Evolutionary conservation across 441 rosid genomes (phyloP), one percentile per base, ranked within the genome.

Genomic region (Populus hybrid): DNA sequence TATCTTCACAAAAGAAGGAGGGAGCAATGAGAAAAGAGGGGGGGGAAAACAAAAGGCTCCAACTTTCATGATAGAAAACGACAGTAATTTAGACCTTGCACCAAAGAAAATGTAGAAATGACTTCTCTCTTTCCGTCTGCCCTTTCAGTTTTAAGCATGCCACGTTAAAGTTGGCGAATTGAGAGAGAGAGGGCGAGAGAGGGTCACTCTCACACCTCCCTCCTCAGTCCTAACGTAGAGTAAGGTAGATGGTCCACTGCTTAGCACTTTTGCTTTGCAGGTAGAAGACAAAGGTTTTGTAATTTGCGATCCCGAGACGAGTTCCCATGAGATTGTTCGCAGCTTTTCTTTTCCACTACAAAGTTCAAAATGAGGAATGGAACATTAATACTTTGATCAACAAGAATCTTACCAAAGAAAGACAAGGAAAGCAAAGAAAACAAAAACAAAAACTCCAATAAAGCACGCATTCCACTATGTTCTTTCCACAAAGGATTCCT

Each of bases 241-340:
- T n/a, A 9, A 23, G 29, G 14, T 4, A 66, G 71, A 68, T 81
- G 82, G 76, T 74, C 79, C 81, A 50, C 8, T 26, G 2, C 29
- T 6, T 4, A 8, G 50, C 64, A 21, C 77, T 50, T 66, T 50
- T 78, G 84, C 76, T 80, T 80, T 80, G 72, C 21, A 73, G 29
- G 29, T 65, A 35, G 79, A 68, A 72, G 80, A 74, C 76, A 82
- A 80, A 81, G 77, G 65, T 31, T 33, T 68, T 77, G 72, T 50
- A 50, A 45, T 74, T 68, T 67, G 69, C 76, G 80, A 84, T 82
- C 85, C 89, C 87, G 45, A 86, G 81, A 79, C 33, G 74, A 66
- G 76, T 77, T 77, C 77, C 76, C 72, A 72, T 81, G 10, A 69
- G 72, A 77, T 79, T 38, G 56, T 74, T 42, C 12, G 7, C 81